Conservation (phyloP, 495 filamentous ascomycete species). For the Alectoria sarmentosa region DNA sequence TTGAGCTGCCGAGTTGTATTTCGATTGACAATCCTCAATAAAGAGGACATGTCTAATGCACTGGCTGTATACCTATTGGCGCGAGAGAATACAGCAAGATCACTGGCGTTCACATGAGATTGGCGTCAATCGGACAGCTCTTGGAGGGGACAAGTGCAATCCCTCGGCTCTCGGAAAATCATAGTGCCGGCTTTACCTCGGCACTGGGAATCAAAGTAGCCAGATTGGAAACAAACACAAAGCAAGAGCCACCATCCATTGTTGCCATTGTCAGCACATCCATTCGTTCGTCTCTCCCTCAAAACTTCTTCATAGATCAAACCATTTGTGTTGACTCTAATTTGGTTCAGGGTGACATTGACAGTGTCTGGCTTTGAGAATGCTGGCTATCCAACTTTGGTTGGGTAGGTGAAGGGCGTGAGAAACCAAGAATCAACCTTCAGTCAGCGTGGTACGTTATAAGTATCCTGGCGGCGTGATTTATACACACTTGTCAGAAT, state of each 20-base stretch:
- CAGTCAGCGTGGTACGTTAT: not conserved
- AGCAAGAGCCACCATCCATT: too few relatives aligned
- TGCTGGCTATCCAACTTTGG: not conserved
- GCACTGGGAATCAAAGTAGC: not conserved
- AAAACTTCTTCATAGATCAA: not conserved
- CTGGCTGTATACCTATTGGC: not conserved
- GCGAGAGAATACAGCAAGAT: not conserved
- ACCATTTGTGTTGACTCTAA: not conserved
- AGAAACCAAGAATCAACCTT: not conserved
- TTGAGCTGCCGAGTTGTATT: slow-evolving; percentile 3
- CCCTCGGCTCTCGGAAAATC: not conserved
- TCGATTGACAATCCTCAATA: slow-evolving; percentile 16
- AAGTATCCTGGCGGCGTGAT: not conserved
- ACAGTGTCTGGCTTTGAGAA: not conserved
- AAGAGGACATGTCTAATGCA: slow-evolving; percentile 7
- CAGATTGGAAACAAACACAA: too few relatives aligned
- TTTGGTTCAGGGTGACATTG: not conserved
- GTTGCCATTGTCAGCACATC: not conserved
- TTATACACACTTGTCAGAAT: not conserved
- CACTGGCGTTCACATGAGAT: not conserved
- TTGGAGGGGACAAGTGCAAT: not conserved
- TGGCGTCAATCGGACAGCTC: not conserved
- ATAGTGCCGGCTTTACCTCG: not conserved
- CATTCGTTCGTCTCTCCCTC: not conserved
- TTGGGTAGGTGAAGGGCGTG: not conserved